Conservation (phyloP, 2,329 filamentous ascomycete genomes). For the Cladobotryum protrusum region DNA sequence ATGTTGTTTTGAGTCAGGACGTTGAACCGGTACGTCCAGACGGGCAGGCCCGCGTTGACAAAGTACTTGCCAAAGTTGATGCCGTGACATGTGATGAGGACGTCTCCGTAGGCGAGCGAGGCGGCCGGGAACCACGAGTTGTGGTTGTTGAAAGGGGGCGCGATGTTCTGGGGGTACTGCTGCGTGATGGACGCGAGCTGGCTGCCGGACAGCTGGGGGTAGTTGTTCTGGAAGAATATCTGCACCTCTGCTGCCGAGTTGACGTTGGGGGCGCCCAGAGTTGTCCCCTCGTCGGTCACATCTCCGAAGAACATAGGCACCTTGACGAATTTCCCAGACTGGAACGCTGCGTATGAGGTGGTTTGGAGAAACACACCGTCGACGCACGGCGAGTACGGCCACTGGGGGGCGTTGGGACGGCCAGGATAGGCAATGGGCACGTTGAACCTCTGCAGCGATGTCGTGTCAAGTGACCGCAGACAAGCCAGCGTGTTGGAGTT, state of each 20-base stretch:
- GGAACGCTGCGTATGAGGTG: conserved; percentile 43
- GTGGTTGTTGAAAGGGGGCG: conserved; percentile 5
- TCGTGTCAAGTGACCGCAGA: conserved; percentile 35
- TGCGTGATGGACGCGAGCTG: conserved; percentile 6
- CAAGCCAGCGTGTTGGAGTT: conserved; percentile 37
- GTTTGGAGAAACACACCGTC: conserved; percentile 47
- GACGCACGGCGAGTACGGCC: conserved; percentile 48
- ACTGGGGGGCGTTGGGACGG: conserved; percentile 32
- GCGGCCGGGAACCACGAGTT: conserved; percentile 7
- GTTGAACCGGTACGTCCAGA: conserved; percentile 10
- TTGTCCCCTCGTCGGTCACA: conserved; percentile 33
- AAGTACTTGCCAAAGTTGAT: conserved; percentile 11
- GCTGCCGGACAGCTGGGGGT: conserved; percentile 1
- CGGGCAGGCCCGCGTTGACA: conserved; percentile 1
- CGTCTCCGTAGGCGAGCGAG: conserved; percentile 8
- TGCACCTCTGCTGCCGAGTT: neutral
- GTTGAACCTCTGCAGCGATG: conserved; percentile 37
- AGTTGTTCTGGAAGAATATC: conserved; percentile 7
- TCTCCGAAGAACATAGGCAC: conserved; percentile 46
- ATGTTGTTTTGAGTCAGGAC: conserved; percentile 26
- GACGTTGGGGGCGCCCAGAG: conserved; percentile 17
- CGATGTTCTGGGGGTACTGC: conserved; percentile 6
- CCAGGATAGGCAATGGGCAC: conserved; percentile 29
- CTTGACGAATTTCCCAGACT: conserved; percentile 43
- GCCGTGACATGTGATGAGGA: conserved; percentile 4